A percentile compares a stretch with the other conserved stretches of the same genome.
phyloP scores from a whole-genome alignment of 2,329 filamentous ascomycete genomes.

The Rhinocladiella similis region DNA sequence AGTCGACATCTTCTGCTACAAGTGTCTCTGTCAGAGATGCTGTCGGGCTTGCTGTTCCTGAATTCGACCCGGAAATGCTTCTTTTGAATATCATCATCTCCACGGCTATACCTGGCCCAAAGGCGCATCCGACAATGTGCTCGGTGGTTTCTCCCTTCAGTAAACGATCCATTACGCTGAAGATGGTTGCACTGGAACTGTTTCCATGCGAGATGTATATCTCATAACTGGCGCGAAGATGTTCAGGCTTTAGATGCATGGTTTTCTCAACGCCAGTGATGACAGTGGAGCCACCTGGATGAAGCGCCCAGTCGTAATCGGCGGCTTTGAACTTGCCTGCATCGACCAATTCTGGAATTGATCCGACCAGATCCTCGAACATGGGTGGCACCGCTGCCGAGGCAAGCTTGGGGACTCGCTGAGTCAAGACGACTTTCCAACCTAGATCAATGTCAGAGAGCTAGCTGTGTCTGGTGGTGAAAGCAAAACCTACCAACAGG shows the following conservation, averaged over 20 bases:
- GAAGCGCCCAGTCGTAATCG: slow-evolving; percentile 73
- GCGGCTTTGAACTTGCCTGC: slow-evolving; percentile 43
- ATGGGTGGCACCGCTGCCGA: slow-evolving; percentile 53
- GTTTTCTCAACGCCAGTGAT: slow-evolving; percentile 62
- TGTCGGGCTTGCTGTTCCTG: slow-evolving; percentile 27
- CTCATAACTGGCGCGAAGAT: slow-evolving; percentile 69
- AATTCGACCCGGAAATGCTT: slow-evolving; percentile 5
- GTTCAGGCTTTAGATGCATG: slow-evolving; percentile 58
- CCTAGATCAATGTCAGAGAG: slow-evolving; percentile 37
- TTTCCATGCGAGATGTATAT: slow-evolving; percentile 70
- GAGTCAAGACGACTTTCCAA: slow-evolving; percentile 67
- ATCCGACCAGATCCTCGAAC: slow-evolving; percentile 56
- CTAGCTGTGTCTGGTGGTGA: background rate
- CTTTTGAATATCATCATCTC: slow-evolving; percentile 65
- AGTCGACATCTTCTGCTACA: slow-evolving; percentile 29
- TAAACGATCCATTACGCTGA: slow-evolving; percentile 65
- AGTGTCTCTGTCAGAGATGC: slow-evolving; percentile 26
- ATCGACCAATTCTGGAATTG: slow-evolving; percentile 40
- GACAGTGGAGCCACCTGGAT: slow-evolving; percentile 68
- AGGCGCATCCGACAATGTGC: slow-evolving; percentile 66
- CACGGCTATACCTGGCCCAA: slow-evolving; percentile 67
- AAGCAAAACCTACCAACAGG: slow-evolving; percentile 52
- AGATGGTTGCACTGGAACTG: slow-evolving; percentile 66
- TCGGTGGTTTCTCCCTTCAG: slow-evolving; percentile 44
- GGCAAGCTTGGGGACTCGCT: slow-evolving; percentile 60